Evolutionary conservation across 495 filamentous ascomycete genomes (phyloP), one percentile per base, ranked within the genome.

Genomic region (Penicillium waksmanii): DNA sequence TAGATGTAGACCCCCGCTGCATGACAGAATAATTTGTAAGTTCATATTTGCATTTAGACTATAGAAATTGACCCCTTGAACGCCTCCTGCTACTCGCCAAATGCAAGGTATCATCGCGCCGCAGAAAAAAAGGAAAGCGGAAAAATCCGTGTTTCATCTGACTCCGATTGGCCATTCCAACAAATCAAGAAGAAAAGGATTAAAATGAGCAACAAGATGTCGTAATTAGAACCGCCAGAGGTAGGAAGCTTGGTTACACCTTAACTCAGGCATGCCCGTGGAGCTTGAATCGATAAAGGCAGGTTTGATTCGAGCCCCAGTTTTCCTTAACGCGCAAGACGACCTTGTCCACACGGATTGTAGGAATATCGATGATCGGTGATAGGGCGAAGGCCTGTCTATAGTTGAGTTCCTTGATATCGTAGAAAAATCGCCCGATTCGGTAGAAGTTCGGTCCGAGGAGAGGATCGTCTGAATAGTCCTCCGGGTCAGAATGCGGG

Each of bases 281-380:
- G 15, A 82, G 27, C 51, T 74, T 77, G 35, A 80, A 35, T 12
- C 79, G 77, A 61, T 80, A 81, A 25, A 84, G 60, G 61, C 81
- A 84, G 0, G 79, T 81, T 38, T 72, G 61, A 17, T 74, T 58
- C 2, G 68, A 68, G 3, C 78, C 81, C 78, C 79, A 84, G 49
- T 81, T 84, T 3, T 71, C 74, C 17, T 73, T 80, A 8, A 80
- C 71, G 3, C 81, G 70, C 42, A 82, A 66, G 6, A 73, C 76
- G 19, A 82, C 68, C 51, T 75, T 72, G 43, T 75, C 65, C 13
- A 77, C 75, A 5, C 73, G 67, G 10, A 82, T 56, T 1, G 63
- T 70, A 2, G 67, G 68, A 8, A 77, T 65, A 23, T 80, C 68
- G 40, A 80, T 64, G 12, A 73, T 47, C 10, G 73, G 65, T 53